Base-by-base conservation (phyloP, 2,329 filamentous ascomycete genomes). In the Fusarium globosum region DNA sequence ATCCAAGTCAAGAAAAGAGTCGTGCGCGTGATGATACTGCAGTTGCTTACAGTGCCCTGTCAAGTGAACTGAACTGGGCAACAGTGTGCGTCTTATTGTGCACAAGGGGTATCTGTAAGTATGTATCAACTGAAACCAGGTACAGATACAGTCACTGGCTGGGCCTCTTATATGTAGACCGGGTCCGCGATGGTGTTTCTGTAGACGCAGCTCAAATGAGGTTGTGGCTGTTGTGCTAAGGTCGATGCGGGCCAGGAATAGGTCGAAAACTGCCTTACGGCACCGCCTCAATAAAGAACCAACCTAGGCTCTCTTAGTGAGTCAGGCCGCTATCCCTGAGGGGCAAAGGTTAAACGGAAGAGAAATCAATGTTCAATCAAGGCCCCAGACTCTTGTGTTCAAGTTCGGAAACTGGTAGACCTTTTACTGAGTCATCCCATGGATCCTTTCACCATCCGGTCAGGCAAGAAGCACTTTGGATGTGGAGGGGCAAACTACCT, bases 201-300 rank as follows among this genome's bases (percentile, higher is more conserved):
- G 52, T 45, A 51, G 39, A 56, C 42, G 45, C 49, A 46, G 51
- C 69, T 71, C 23, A 30, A 23, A 38, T 21, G 46, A 45, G 46
- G 52, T 65, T 66, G 64, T 72, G 75, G 65, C 49, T 41, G 42
- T 46, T 58, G 56, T 58, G 41, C 53, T 69, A 61, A 39, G 51
- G 20, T 21, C 20, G 65, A 45, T 64, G 72, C 65, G 71, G 67
- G 62, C 61, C 58, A 69, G 38, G 48, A 43, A 68, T 36, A 43
- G 28, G 20, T 33, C 28, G 52, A 65, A 78, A 78, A 77, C 69
- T 78, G 76, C 76, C 76, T 76, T 69, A 62, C 41, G 35, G 76
- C 74, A 78, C 76, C 76, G 76, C 76, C 76, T 74, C 76, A 76
- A 59, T 48, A 45, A 33, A 28, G 41, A 39, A 41, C n/a, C 33